phyloP scores from a whole-genome alignment of 1,284 basidiomycete genomes.

The Ganoderma lucidum region DNA sequence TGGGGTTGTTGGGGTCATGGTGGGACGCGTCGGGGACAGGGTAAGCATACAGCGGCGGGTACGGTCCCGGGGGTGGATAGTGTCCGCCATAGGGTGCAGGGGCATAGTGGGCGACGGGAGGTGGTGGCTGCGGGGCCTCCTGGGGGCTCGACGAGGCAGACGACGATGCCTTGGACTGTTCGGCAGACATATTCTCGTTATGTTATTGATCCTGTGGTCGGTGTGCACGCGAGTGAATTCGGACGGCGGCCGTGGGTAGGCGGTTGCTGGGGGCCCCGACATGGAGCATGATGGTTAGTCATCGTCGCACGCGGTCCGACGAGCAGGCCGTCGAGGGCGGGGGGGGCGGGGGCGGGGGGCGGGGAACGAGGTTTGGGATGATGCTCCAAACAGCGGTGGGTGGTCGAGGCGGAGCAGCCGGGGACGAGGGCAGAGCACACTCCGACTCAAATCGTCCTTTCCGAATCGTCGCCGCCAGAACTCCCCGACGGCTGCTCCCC shows the following conservation, averaged over 20 bases:
- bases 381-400: constrained; percentile 10
- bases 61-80: constrained; percentile 54
- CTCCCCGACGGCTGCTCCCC: constrained; percentile 33
- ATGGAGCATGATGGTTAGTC: constrained; percentile 22
- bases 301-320: constrained; percentile 15
- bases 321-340: constrained; percentile 19
- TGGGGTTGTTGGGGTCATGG: constrained; percentile 53
- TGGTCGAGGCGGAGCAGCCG: constrained; percentile 38
- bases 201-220: constrained; percentile 15
- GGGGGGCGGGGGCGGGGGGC: constrained; percentile 12
- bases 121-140: constrained; percentile 38
- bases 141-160: constrained; percentile 36
- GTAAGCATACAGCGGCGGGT: constrained; percentile 57
- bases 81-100: constrained; percentile 51
- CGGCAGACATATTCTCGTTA: constrained; percentile 34
- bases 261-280: constrained; percentile 23
- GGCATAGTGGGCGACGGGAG: constrained; percentile 46
- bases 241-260: constrained; percentile 16
- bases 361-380: background rate
- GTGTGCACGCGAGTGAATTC: constrained; percentile 6
- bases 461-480: constrained; percentile 51
- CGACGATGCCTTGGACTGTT: constrained; percentile 40
- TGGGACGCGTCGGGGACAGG: constrained; percentile 49
- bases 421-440: constrained; percentile 38
- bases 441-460: constrained; percentile 48